Evolutionary conservation across 805 yeast genomes (phyloP).

Genomic region (Candida railenensis): DNA sequence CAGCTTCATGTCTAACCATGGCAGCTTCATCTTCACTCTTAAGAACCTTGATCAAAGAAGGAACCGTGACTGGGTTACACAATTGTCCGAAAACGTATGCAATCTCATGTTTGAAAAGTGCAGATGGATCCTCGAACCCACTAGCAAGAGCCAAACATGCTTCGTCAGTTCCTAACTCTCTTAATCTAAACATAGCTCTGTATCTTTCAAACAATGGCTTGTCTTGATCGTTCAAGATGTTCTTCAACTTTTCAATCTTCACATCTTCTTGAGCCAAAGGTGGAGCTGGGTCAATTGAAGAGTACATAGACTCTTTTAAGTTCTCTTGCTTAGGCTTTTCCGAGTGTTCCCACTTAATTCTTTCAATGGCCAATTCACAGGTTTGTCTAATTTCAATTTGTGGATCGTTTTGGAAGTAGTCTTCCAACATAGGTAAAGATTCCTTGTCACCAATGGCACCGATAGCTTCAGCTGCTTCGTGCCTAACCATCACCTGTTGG

Average conservation of each 20-base stretch:
- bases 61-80: conserved; percentile 90
- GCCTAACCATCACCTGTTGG: conserved; percentile 96
- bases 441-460: conserved; percentile 90
- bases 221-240: conserved; percentile 69
- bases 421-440: conserved; percentile 63
- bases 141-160: conserved; percentile 90
- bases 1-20: conserved; percentile 99
- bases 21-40: conserved; percentile 81
- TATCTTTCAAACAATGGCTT: conserved; percentile 89
- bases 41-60: conserved; percentile 79
- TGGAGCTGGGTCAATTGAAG: conserved; percentile 97
- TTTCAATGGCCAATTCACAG: conserved; percentile 93
- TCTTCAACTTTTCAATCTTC: conserved; percentile 64
- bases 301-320: conserved; percentile 73
- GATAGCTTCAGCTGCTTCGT: conserved; percentile 98
- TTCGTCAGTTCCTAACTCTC: conserved; percentile 92
- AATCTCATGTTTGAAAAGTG: conserved; percentile 94
- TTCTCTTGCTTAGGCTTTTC: conserved; percentile 63
- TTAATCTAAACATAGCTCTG: conserved; percentile 96
- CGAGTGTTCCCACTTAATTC: conserved; percentile 90
- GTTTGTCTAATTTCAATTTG: conserved; percentile 90
- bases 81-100: conserved; percentile 98
- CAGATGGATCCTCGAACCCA: conserved; percentile 88
- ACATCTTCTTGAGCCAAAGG: conserved; percentile 72
- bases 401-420: conserved; percentile 72